Evolutionary conservation across 73 alveolate genomes (phyloP), one percentile per base, ranked within the genome.

Genomic region (Paramecium caudatum): DNA sequence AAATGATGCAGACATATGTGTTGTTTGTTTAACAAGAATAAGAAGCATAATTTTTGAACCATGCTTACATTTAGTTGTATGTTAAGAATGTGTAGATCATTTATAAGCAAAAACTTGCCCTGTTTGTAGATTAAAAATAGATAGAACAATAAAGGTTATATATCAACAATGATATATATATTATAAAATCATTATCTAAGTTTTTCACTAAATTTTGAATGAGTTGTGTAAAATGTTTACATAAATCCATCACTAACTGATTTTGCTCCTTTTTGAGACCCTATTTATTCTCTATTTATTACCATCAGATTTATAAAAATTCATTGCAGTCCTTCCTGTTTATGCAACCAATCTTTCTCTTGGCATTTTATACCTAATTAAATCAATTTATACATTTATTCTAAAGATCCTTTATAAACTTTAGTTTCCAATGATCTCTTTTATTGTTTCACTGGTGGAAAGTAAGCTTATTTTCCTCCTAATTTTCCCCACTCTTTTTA

Each of bases 211-310:
- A 69, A 69, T 39, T 69, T 69, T 34, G 86, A 69, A 69, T 69
- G 86, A 36, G 86, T 69, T 17, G 86, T 69, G 37, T 69, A 69
- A 39, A 69, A 69, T 69, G 86, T 69, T 69, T 69, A 39, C 45
- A 69, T 36, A 6, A 69, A 69, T 37, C 86, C 86, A 3, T 69
- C 62, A 39, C 63, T 69, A 1, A 17, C 17, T 5, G 86, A 34
- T 37, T 69, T 69, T 0, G 48, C 48, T 69, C 12, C 15, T 33
- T 36, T 36, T 37, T 37, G n/a, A 0, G 4, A 21, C 15, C 39
- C 45, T 69, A 39, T 30, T 16, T 30, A 5, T 49, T 21, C 3
- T 13, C 25, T 17, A 4, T 6, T 3, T 3, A 4, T 49, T 49
- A 49, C 70, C 70, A 49, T 49, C 70, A 16, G 70, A 16, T 49